A percentile compares a stretch with the other conserved stretches of the same genome.
These are phyloP conservation scores for Mycocentrospora acerina DNA, from an alignment of 2,329 filamentous ascomycete species.

Conservation along the genomic window DNA sequence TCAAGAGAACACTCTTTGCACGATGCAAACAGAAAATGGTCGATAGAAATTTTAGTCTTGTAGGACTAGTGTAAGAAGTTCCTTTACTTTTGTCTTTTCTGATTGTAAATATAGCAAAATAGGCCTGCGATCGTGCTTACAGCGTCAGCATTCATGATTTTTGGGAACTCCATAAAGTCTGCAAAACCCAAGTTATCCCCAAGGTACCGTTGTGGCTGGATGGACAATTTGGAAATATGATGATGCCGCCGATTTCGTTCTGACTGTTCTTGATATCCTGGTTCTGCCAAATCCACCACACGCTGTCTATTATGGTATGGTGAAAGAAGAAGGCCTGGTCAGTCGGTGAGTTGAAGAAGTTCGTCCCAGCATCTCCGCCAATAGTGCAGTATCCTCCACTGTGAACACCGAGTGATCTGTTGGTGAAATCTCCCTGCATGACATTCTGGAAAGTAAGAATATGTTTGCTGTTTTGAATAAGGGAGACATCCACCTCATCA, in stretches of 20 bases:
- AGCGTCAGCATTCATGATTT: conserved; percentile 19
- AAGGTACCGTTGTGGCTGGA: conserved; percentile 46
- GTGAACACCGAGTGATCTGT: conserved; percentile 46
- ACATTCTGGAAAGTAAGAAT: conserved; percentile 34
- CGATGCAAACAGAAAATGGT: too few relatives aligned
- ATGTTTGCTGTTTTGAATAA: conserved; percentile 12
- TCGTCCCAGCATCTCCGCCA: conserved; percentile 49
- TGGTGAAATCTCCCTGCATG: conserved; percentile 43
- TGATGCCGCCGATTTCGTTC: conserved; percentile 31
- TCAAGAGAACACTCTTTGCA: too few relatives aligned
- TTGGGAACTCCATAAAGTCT: conserved; percentile 25
- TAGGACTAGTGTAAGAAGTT: too few relatives aligned
- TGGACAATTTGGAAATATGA: conserved; percentile 42
- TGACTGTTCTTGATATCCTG: conserved; percentile 35
- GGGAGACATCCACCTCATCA: conserved; percentile 12
- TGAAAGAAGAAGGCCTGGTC: conserved; percentile 46
- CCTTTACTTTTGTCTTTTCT: too few relatives aligned
- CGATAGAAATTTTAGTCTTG: too few relatives aligned
- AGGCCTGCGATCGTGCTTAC: conserved; percentile 13
- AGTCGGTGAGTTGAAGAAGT: conserved; percentile 33
- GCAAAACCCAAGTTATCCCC: conserved; percentile 29
- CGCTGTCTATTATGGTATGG: conserved; percentile 48
- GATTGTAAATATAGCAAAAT: conserved; percentile 17
- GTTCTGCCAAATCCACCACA: conserved; percentile 52
- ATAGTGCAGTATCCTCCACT: conserved; percentile 50